Conservation (phyloP, 208 protist genomes). For the Leishmania arabica region DNA sequence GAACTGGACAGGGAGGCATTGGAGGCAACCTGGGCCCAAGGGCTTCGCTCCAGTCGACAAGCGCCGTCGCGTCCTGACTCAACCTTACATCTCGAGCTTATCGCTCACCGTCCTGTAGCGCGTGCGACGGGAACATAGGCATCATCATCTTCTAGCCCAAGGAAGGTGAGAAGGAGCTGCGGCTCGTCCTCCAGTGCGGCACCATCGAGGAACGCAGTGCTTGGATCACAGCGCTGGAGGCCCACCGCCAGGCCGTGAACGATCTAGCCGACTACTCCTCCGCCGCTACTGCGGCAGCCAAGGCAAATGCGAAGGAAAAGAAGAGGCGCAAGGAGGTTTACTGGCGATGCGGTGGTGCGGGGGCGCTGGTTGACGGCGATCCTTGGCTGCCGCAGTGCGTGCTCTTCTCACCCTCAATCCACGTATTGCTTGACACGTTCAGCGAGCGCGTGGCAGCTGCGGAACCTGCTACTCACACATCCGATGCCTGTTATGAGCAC, state of each 20-base stretch:
- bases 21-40: constrained; percentile 33
- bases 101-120: constrained; percentile 26
- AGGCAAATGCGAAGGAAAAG: constrained; percentile 17
- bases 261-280: constrained; percentile 43
- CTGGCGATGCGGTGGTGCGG: neutral
- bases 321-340: constrained; percentile 11
- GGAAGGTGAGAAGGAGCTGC: constrained; percentile 39
- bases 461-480: too few relatives aligned
- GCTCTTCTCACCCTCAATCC: too few relatives aligned
- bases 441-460: too few relatives aligned
- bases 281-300: neutral
- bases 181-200: constrained; percentile 46
- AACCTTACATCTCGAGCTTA: constrained; percentile 39
- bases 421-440: too few relatives aligned
- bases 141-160: constrained; percentile 45
- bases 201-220: constrained; percentile 25
- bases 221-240: constrained; percentile 43
- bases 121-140: constrained; percentile 34
- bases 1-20: constrained; percentile 25
- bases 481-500: neutral
- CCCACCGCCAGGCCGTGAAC: constrained; percentile 45
- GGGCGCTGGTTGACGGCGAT: too few relatives aligned
- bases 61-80: constrained; percentile 45
- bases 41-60: constrained; percentile 38
- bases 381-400: too few relatives aligned